Percentiles rank a stretch among this genome's conserved stretches.
Evolutionary conservation across 2,329 filamentous ascomycete genomes (phyloP).

Genomic region (Cordyceps cateniannulata): DNA sequence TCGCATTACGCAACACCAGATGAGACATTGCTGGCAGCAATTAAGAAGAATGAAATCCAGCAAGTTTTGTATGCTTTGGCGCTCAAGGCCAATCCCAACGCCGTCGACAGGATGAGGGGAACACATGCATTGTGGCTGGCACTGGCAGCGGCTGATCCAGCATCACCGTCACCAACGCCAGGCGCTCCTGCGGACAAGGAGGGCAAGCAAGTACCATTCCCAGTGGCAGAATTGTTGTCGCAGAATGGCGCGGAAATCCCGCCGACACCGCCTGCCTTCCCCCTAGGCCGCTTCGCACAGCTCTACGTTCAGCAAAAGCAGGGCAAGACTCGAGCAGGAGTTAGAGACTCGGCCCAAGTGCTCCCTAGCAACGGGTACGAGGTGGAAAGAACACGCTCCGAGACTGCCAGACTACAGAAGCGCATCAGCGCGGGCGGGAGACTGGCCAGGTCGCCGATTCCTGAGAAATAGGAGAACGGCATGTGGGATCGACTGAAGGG

Average conservation of each 20-base stretch:
- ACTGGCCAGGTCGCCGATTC: slow-evolving; percentile 59
- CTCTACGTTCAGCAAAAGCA: slow-evolving; percentile 78
- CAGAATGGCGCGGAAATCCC: slow-evolving; percentile 94
- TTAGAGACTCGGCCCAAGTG: slow-evolving; percentile 53
- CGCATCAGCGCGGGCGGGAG: slow-evolving; percentile 71
- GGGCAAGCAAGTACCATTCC: slow-evolving; percentile 62
- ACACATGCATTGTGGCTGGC: slow-evolving; percentile 89
- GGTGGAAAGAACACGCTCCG: slow-evolving; percentile 48
- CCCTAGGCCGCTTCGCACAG: slow-evolving; percentile 72
- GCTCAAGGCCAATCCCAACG: slow-evolving; percentile 79
- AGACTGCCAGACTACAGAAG: slow-evolving; percentile 64
- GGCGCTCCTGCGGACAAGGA: slow-evolving; percentile 36
- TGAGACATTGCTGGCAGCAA: slow-evolving; percentile 82
- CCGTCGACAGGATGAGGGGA: slow-evolving; percentile 74
- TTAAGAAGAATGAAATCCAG: slow-evolving; percentile 94
- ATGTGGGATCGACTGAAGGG: slow-evolving; percentile 33
- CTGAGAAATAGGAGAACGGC: slow-evolving; percentile 49
- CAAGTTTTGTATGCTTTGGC: slow-evolving; percentile 88
- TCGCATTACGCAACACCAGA: slow-evolving; percentile 74
- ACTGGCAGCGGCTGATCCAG: slow-evolving; percentile 85
- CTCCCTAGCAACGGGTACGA: slow-evolving; percentile 43
- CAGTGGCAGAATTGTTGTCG: slow-evolving; percentile 81
- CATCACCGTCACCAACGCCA: slow-evolving; percentile 56
- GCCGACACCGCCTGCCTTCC: slow-evolving; percentile 66
- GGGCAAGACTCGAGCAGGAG: slow-evolving; percentile 39